Evolutionary conservation across 106 monocot species (phyloP).

Genomic region (Acorus calamus): DNA sequence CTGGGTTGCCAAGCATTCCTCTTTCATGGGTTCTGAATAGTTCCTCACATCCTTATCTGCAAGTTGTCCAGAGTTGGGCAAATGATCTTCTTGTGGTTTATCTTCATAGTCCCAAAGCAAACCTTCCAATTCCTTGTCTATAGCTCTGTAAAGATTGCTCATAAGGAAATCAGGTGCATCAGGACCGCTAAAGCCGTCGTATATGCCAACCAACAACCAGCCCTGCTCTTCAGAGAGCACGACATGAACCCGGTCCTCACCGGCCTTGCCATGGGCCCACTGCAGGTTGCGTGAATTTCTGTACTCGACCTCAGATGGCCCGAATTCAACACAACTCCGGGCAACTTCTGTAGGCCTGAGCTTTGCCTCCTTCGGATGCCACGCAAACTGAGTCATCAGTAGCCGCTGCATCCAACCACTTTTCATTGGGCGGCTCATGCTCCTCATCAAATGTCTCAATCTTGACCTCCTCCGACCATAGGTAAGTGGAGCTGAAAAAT

Average conservation of each 20-base stretch:
- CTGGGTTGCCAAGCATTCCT: slow-evolving; percentile 2
- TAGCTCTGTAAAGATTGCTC: slow-evolving; percentile 81
- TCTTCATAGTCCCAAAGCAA: slow-evolving; percentile 87
- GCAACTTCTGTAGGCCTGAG: slow-evolving; percentile 11
- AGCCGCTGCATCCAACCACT: slow-evolving; percentile 47
- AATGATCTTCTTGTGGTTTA: slow-evolving; percentile 11
- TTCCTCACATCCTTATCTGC: slow-evolving; percentile 9
- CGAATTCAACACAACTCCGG: slow-evolving; percentile 12
- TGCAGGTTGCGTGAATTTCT: slow-evolving; percentile 60
- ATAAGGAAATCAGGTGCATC: slow-evolving; percentile 97
- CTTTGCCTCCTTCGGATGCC: slow-evolving; percentile 50
- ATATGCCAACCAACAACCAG: slow-evolving; percentile 95
- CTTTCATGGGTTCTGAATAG: slow-evolving; percentile 11
- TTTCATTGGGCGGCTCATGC: slow-evolving; percentile 70
- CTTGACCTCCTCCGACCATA: slow-evolving; percentile 32
- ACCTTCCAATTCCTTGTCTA: slow-evolving; percentile 92
- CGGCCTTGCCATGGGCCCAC: slow-evolving; percentile 99
- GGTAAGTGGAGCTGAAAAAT: slow-evolving; percentile 78
- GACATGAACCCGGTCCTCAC: slow-evolving; percentile 95
- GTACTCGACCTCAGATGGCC: slow-evolving; percentile 69
- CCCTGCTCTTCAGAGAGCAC: slow-evolving; percentile 98
- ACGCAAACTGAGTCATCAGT: slow-evolving; percentile 39
- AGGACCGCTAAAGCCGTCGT: slow-evolving; percentile 95
- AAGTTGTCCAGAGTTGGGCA: slow-evolving; percentile 9
- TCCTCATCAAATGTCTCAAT: slow-evolving; percentile 46